phyloP scores from a whole-genome alignment of 1,284 basidiomycete genomes.

The Cutaneotrichosporon arboriforme region DNA sequence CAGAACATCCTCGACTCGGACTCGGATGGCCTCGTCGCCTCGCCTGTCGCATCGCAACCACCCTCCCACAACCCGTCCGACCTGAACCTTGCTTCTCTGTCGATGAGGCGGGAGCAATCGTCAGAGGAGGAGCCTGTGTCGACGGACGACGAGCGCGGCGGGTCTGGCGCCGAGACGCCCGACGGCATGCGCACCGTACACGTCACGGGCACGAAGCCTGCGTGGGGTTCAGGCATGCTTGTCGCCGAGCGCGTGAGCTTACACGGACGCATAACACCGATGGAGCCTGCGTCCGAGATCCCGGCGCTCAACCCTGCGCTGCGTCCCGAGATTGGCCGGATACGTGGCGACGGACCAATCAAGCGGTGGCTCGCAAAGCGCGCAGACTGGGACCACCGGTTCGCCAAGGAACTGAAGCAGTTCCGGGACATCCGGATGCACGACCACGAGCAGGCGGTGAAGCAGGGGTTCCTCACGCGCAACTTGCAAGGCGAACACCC shows the following conservation, averaged over 20 bases:
- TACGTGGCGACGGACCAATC: slow-evolving; percentile 40
- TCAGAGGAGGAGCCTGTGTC: neutral
- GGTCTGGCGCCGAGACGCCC: neutral
- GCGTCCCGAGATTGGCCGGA: slow-evolving; percentile 31
- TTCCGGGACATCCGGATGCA: slow-evolving; percentile 28
- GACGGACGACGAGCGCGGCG: neutral
- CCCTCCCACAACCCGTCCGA: too few species aligned
- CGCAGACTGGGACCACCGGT: slow-evolving; percentile 41
- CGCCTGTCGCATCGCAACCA: too few species aligned
- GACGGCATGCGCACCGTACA: neutral
- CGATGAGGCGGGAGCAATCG: neutral
- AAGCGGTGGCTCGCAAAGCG: slow-evolving; percentile 41
- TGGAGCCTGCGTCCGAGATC: slow-evolving; percentile 62
- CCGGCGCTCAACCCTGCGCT: slow-evolving; percentile 35
- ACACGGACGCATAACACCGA: slow-evolving; percentile 65
- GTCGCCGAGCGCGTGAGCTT: slow-evolving; percentile 84
- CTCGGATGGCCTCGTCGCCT: too few species aligned
- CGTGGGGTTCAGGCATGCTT: slow-evolving; percentile 49
- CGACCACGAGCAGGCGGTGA: slow-evolving; percentile 32
- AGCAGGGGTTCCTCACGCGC: slow-evolving; percentile 43
- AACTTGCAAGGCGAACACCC: slow-evolving; percentile 35
- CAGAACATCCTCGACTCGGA: too few species aligned
- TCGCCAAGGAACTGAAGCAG: slow-evolving; percentile 28
- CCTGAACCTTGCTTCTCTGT: too few species aligned
- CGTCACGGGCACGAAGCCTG: slow-evolving; percentile 30